These are phyloP conservation scores for Meredithiella fracta DNA, from an alignment of 2,329 filamentous ascomycete genomes.

Conservation along the genomic window DNA sequence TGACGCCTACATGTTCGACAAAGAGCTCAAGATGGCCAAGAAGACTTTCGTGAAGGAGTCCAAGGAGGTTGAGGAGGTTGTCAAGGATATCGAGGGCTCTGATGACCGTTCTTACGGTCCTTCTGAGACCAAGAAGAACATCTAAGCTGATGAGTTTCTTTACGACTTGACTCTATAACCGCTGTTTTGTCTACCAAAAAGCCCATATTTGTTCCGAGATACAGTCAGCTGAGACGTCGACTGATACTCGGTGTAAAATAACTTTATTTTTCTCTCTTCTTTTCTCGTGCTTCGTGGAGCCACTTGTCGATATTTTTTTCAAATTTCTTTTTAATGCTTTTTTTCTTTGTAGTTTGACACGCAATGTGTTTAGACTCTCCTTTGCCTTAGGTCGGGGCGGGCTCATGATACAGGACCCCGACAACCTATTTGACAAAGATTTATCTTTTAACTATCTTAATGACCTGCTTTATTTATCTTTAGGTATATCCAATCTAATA, in stretches of 20 bases:
- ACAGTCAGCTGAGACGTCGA: neutral
- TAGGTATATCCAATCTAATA: neutral
- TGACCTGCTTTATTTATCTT: neutral
- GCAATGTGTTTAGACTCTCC: neutral
- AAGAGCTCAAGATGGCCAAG: slow-evolving; percentile 70
- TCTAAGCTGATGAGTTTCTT: slow-evolving; percentile 19
- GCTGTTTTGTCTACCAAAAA: neutral
- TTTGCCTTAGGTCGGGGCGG: neutral
- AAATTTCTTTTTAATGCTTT: slow-evolving; percentile 1
- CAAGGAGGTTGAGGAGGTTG: slow-evolving; percentile 58
- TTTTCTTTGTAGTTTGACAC: neutral
- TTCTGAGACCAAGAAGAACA: slow-evolving; percentile 28
- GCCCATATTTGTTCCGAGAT: neutral
- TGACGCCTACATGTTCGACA: slow-evolving; percentile 68
- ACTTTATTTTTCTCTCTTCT: neutral
- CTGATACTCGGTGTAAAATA: neutral
- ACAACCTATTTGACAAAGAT: slow-evolving; percentile 2
- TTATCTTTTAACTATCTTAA: slow-evolving; percentile 3
- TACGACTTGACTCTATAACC: neutral
- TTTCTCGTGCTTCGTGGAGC: neutral
- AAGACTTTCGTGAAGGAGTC: slow-evolving; percentile 65
- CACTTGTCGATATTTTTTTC: slow-evolving; percentile 3
- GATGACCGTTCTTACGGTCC: slow-evolving; percentile 34
- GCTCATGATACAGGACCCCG: neutral
- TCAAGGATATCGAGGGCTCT: slow-evolving; percentile 51